Evolutionary conservation across 1,139 yeast species (phyloP), one percentile per base, ranked within the genome.

Genomic region (Sugiyamaella castrensis): DNA sequence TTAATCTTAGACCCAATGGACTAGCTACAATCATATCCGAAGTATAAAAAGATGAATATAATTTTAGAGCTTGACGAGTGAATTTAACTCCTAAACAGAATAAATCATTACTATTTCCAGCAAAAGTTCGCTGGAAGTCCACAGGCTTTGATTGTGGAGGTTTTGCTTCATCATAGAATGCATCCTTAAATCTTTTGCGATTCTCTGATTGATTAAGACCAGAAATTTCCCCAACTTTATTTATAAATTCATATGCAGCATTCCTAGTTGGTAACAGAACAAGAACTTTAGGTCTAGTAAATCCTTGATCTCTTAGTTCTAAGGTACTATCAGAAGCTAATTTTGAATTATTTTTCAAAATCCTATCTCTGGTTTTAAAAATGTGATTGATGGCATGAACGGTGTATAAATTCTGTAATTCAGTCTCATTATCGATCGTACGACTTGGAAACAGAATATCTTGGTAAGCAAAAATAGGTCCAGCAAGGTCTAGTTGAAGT

Each of bases 61-160:
- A 72, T 67, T 88, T 91, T 52, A 91, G 66, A 0, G 96, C 77
- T 63, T 89, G 91, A 63, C 97, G 79, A 2, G 98, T 89, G 67
- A 89, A 81, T 66, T 92, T 92, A 50, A 88, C 63, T 8, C 98
- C 98, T 19, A 92, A 62, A 47, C 95, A 85, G 67, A 94, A 92
- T 70, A 86, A 84, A 72, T 94, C 98, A 63, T 87, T 88, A 33
- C 91, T 82, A 69, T 91, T 89, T 8, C 99, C 99, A 53, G 81
- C 81, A 71, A 92, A 94, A 42, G 81, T 70, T 48, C 82, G 80
- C 59, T 77, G 80, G 68, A 91, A 92, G 61, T 92, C 96, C 8
- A 79, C 85, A 0, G 98, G 96, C 62, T 87, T 92, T 38, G 75
- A 71, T 1, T 71, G 69, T 13, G 84, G 82, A 4, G 73, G 74